These are phyloP conservation scores for Camillea tinctor DNA, from an alignment of 2,329 filamentous ascomycete genomes.

Conservation along the genomic window DNA sequence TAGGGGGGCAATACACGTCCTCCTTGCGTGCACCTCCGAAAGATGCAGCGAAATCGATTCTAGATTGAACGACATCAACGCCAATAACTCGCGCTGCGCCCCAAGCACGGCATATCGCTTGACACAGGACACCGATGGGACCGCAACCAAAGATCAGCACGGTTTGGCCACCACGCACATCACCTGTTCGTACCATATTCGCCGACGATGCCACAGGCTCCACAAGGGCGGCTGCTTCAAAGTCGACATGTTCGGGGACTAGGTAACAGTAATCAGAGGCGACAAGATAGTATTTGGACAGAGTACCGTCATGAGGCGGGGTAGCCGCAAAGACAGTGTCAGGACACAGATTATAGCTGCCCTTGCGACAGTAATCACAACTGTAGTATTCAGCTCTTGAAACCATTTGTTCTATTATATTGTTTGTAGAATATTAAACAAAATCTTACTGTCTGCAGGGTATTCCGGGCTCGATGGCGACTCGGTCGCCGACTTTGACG, in stretches of 20 bases:
- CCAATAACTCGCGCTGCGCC: slow-evolving; percentile 45
- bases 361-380: slow-evolving; percentile 42
- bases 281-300: slow-evolving; percentile 48
- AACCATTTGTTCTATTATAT: too few species aligned
- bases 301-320: slow-evolving; percentile 48
- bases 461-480: slow-evolving; percentile 49
- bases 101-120: slow-evolving; percentile 46
- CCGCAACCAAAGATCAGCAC: slow-evolving; percentile 50
- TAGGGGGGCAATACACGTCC: slow-evolving; percentile 37
- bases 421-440: neutral
- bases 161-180: slow-evolving; percentile 40
- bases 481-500: slow-evolving; percentile 42
- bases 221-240: slow-evolving; percentile 52
- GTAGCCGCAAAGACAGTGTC: slow-evolving; percentile 49
- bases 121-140: slow-evolving; percentile 47
- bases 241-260: slow-evolving; percentile 42
- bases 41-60: slow-evolving; percentile 40
- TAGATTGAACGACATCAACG: slow-evolving; percentile 43
- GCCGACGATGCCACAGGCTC: slow-evolving; percentile 54
- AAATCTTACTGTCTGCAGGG: slow-evolving; percentile 35
- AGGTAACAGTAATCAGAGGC: slow-evolving; percentile 47
- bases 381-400: slow-evolving; percentile 10
- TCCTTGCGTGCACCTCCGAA: slow-evolving; percentile 41
- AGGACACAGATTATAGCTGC: slow-evolving; percentile 41
- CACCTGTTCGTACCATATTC: slow-evolving; percentile 42